Evolutionary conservation across 2,329 filamentous ascomycete genomes (phyloP), one percentile per base, ranked within the genome.

Genomic region (Penicillium hordei): DNA sequence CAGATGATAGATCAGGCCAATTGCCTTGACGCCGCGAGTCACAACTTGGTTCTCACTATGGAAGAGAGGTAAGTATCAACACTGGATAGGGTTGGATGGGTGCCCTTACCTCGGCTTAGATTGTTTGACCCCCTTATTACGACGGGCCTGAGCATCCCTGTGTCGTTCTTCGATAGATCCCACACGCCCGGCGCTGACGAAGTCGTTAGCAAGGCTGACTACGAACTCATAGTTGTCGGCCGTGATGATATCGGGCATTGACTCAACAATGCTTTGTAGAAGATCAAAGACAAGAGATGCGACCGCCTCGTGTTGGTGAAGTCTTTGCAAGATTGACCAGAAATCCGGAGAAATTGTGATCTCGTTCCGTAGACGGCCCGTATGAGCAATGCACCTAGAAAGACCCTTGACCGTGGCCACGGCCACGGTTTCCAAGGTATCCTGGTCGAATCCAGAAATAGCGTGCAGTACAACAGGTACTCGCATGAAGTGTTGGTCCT

Each of bases 261-360:
- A 82, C 15, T 88, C 84, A 2, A 91, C 86, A 27, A 93, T 86
- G 54, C 84, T 86, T 69, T 94, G 89, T 0, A 97, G 81, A n/a
- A 97, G 89, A 54, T 89, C 86, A 72, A 97, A 97, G 0, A 96
- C 92, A 17, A 88, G 82, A 0, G 87, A 82, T 2, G 91, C 89
- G 27, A 89, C 88, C 52, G 90, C 87, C 3, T 85, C 78, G 60
- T 88, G 84, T 25, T 82, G 80, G 46, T 90, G 86, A 19, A 99
- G 79, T 33, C 86, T 84, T 60, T 91, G 88, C 52, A 99, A 80
- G 15, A 97, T 90, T 5, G 89, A 89, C 94, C 94, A 99, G 74
- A 99, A 97, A 70, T 99, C 94, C 0, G 94, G 94, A 19, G 93
- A 97, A 15, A 91, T 93, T 76, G 96, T 95, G 65, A 97, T 90